phyloP scores from a whole-genome alignment of 2,329 filamentous ascomycete genomes.

The Xylariomycetidae sp. region DNA sequence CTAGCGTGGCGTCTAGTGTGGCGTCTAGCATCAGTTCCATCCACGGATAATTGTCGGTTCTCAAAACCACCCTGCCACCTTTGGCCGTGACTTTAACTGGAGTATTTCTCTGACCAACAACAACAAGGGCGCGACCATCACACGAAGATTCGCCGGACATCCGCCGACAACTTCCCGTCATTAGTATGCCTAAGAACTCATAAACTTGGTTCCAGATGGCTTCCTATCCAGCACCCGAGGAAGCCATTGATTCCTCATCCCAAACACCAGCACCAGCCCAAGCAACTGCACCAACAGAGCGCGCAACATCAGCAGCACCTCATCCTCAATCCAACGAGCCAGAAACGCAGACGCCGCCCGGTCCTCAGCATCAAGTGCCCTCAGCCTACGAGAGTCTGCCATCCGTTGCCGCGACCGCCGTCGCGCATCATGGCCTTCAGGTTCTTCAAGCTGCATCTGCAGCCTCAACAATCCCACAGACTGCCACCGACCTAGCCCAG shows the following conservation, averaged over 20 bases:
- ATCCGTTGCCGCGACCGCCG: slow-evolving; percentile 13
- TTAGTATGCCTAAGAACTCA: slow-evolving; percentile 10
- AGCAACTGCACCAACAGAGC: slow-evolving; percentile 1
- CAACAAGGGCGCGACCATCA: slow-evolving; percentile 9
- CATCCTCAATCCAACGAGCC: too few relatives aligned
- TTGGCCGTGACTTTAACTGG: too few relatives aligned
- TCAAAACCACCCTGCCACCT: too few relatives aligned
- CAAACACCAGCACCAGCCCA: slow-evolving; percentile 3
- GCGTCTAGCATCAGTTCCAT: too few relatives aligned
- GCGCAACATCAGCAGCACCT: background rate
- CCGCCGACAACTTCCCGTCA: slow-evolving; percentile 25
- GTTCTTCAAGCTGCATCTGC: slow-evolving; percentile 25
- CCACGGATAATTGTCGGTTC: too few relatives aligned
- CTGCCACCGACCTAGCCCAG: slow-evolving; percentile 19
- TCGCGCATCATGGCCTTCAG: slow-evolving; percentile 27
- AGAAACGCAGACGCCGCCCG: background rate
- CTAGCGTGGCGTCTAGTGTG: too few relatives aligned
- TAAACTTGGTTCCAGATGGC: slow-evolving; percentile 15
- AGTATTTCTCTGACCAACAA: too few relatives aligned
- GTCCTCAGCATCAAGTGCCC: slow-evolving; percentile 4
- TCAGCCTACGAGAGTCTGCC: slow-evolving; percentile 17
- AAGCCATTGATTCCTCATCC: slow-evolving; percentile 4
- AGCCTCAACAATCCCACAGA: slow-evolving; percentile 13
- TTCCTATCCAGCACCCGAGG: slow-evolving; percentile 20
- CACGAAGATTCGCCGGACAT: slow-evolving; percentile 29